Conservation (phyloP, 306 rosid species). For the Medicago ruthenica region DNA sequence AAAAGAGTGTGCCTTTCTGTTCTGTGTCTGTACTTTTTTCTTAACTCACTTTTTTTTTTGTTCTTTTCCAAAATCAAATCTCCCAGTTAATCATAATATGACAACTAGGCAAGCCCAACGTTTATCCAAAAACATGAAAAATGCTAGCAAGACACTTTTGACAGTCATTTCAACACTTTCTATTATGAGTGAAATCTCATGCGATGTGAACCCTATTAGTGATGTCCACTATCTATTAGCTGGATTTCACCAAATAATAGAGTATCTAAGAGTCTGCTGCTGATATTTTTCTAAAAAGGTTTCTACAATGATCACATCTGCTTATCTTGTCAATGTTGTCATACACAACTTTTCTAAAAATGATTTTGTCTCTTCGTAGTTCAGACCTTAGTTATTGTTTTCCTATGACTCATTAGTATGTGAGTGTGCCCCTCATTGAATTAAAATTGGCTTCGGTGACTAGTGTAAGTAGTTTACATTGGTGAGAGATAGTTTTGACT, state of each 20-base stretch:
- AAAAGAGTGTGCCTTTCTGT: not conserved
- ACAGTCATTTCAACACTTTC: too few species aligned
- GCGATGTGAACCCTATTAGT: not conserved
- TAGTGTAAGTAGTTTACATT: constrained; percentile 8
- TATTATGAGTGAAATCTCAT: not conserved
- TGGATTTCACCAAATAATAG: not conserved
- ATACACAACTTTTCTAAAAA: not conserved
- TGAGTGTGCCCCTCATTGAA: not conserved
- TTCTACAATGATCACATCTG: constrained; percentile 7
- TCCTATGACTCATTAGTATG: not conserved
- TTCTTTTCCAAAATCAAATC: not conserved
- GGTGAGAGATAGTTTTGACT: constrained; percentile 9
- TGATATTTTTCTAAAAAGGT: not conserved
- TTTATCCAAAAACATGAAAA: not conserved
- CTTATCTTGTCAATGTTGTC: constrained; percentile 12
- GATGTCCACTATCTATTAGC: not conserved
- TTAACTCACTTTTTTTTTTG: not conserved
- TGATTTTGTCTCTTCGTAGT: constrained; percentile 18
- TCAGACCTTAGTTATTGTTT: constrained; percentile 24
- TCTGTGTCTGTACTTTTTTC: not conserved
- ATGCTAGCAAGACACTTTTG: not conserved
- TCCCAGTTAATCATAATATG: not conserved
- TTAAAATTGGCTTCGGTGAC: constrained; percentile 1
- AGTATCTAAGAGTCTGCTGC: not conserved
- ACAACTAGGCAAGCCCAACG: constrained; percentile 4